phyloP scores from a whole-genome alignment of 225 moss, liverwort and hornwort genomes.

The Marchantia paleacea region DNA sequence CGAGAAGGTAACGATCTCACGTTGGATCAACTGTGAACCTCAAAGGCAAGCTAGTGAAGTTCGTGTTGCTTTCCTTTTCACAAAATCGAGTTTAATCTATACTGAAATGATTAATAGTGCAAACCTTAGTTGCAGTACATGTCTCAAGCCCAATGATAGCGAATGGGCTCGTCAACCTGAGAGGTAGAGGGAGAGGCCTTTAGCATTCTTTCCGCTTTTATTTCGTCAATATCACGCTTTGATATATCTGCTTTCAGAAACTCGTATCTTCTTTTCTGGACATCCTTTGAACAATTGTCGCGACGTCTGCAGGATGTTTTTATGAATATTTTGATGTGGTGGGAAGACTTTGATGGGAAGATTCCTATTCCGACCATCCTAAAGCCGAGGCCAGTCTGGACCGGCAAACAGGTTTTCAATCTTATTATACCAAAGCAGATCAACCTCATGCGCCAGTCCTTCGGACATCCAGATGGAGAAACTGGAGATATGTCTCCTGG shows the following conservation, averaged over 20 bases:
- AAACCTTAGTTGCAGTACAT: no score
- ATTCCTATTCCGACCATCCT: conserved; percentile 96
- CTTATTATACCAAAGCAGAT: conserved; percentile 99
- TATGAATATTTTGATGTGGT: conserved; percentile 99
- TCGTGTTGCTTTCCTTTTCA: no score
- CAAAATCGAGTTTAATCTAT: no score
- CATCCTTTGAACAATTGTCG: background rate
- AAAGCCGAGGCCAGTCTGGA: conserved; percentile 97
- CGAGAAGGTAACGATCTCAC: conserved; percentile 61
- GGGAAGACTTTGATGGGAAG: conserved; percentile 99
- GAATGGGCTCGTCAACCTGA: no score
- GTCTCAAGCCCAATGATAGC: no score
- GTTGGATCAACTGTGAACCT: no score
- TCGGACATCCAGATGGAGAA: conserved; percentile 88
- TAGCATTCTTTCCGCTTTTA: no score
- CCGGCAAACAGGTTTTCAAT: conserved; percentile 92
- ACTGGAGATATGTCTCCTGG: conserved; percentile 86
- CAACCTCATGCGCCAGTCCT: conserved; percentile 92
- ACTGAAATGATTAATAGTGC: no score
- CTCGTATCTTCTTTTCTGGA: background rate
- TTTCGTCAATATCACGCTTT: no score
- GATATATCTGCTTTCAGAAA: background rate
- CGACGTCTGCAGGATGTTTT: conserved; percentile 74
- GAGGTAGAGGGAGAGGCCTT: no score
- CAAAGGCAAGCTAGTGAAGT: no score